Base-by-base conservation (phyloP, 257 asterid species). In the Fraxinus anomala region DNA sequence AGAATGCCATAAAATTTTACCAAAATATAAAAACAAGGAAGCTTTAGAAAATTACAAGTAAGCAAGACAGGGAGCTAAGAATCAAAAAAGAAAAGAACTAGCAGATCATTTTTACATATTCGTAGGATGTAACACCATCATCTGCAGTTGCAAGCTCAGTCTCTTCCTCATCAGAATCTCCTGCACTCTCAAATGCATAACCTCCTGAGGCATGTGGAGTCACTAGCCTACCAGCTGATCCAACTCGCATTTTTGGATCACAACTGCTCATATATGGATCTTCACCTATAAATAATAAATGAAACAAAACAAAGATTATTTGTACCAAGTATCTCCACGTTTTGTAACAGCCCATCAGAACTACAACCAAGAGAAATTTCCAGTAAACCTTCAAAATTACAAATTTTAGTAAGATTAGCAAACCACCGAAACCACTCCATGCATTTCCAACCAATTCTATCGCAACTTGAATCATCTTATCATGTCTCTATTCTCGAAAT, bases 151-250 rank as follows among this genome's bases (percentile, higher is more conserved):
- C 85, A 82, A 83, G 78, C 80, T 91, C 90, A 28, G 89, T 78
- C 79, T 70, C 90, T 73, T 89, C 95, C 19, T 89, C 94, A 44
- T 91, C 96, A 79, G 90, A 91, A 82, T 91, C 93, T 75, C 87
- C 97, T 6, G 86, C 84, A 79, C 88, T 79, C 79, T 88, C 94
- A 84, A 87, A 87, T 73, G 89, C 87, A 87, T 77, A 87, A 83
- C 89, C 88, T 83, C 85, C 77, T 1, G 87, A 80, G 76, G 92
- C 81, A 81, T 89, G 87, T 61, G 97, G 90, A 80, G 97, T 86
- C 79, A 80, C 81, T 72, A 86, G 82, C 88, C 91, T 90, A 76
- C 92, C 94, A 79, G 68, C 88, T 31, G 96, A 89, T 77, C 92
- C 96, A 74, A 89, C 86, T 74, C 87, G 88, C 80, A 80, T 23